A percentile compares a stretch with the other conserved stretches of the same genome.
phyloP scores from a whole-genome alignment of 257 asterid genomes.

The Forsythia suspensa region DNA sequence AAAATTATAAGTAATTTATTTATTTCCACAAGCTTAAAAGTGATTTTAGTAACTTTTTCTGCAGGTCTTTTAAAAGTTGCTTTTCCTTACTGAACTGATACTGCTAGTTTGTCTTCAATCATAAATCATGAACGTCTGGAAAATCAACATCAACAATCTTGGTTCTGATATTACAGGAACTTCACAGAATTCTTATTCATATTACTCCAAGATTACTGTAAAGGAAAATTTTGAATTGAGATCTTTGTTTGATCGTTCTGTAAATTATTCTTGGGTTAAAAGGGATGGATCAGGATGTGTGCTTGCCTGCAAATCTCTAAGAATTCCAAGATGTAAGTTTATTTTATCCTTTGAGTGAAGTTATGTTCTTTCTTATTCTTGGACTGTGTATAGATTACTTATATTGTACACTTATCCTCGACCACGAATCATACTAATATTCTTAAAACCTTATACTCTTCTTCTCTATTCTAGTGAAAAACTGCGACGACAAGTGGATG shows the following conservation, averaged over 20 bases:
- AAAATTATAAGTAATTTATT: too few relatives aligned
- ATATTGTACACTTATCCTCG: not conserved
- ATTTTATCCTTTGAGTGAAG: not conserved
- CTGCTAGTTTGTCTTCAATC: not conserved
- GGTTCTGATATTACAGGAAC: not conserved
- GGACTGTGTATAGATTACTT: not conserved
- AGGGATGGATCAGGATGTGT: not conserved
- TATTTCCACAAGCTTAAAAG: not conserved
- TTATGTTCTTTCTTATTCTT: not conserved
- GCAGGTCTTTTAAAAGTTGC: too few relatives aligned
- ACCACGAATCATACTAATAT: not conserved
- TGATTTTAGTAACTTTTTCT: not conserved
- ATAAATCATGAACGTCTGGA: conserved; percentile 19
- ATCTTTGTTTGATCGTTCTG: conserved; percentile 2
- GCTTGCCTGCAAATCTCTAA: conserved; percentile 8
- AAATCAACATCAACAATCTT: conserved; percentile 15
- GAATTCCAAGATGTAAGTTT: conserved; percentile 24
- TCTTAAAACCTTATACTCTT: not conserved
- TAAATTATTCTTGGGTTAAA: conserved; percentile 22
- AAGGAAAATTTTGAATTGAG: not conserved
- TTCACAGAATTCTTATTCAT: not conserved
- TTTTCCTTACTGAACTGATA: not conserved
- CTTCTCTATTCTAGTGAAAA: not conserved
- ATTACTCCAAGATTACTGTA: not conserved
- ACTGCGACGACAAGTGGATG: not conserved